These are phyloP conservation scores for Syncephalastrum monosporum DNA, from an alignment of 371 early-diverging fungal species.

Conservation along the genomic window DNA sequence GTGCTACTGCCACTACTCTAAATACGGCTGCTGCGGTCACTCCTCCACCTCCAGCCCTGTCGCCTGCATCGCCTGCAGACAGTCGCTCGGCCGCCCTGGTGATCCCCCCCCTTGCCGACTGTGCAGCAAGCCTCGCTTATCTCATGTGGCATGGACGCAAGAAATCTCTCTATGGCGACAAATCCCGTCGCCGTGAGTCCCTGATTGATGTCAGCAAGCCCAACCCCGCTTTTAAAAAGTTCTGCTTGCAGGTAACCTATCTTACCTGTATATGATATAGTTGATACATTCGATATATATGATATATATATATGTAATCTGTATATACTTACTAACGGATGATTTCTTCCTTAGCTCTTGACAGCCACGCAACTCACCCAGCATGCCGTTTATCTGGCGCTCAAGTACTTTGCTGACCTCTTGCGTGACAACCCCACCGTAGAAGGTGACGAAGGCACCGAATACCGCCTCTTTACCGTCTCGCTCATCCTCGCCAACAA, in stretches of 20 bases:
- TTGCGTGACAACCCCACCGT: conserved; percentile 57
- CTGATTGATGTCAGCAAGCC: conserved; percentile 38
- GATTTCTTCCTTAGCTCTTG: conserved; percentile 28
- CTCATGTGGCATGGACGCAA: conserved; percentile 63
- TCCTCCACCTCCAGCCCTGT: conserved; percentile 2
- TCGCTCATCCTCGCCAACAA: conserved; percentile 76
- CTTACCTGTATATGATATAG: not conserved
- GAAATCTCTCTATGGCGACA: conserved; percentile 14
- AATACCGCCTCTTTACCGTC: conserved; percentile 77
- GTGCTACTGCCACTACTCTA: no score
- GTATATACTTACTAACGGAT: not conserved
- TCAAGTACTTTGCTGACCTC: conserved; percentile 61
- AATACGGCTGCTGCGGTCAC: conserved; percentile 1
- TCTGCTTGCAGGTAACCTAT: conserved; percentile 52
- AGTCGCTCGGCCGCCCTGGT: not conserved
- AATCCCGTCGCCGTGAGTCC: conserved; percentile 11
- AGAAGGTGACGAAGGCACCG: conserved; percentile 70
- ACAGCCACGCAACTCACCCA: conserved; percentile 59
- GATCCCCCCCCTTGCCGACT: conserved; percentile 53
- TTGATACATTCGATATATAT: no score
- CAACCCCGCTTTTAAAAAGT: conserved; percentile 62
- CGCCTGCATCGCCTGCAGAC: no score
- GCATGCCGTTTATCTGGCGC: conserved; percentile 53
- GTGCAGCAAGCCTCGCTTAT: conserved; percentile 62
- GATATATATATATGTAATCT: not conserved